Percentiles rank a stretch among this genome's conserved stretches.
phyloP scores from a whole-genome alignment of 495 filamentous ascomycete genomes.

The Penicillium angulare region DNA sequence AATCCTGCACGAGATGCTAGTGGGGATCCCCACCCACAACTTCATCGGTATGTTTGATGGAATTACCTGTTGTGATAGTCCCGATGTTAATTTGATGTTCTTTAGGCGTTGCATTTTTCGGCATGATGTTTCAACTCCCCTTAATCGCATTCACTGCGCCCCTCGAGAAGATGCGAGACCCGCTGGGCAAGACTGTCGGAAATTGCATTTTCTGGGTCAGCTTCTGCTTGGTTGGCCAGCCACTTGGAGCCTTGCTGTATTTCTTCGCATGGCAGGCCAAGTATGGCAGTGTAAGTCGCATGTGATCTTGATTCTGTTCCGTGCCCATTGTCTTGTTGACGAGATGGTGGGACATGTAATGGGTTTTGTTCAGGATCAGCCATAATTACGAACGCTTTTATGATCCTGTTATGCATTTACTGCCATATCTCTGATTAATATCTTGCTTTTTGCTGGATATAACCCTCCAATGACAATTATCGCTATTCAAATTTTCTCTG shows the following conservation, averaged over 20 bases:
- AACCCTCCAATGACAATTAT: neutral
- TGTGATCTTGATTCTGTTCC: constrained; percentile 5
- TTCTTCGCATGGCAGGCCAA: constrained; percentile 99
- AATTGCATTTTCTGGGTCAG: constrained; percentile 95
- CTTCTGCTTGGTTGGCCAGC: constrained; percentile 93
- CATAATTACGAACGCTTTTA: too few species aligned
- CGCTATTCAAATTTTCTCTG: neutral
- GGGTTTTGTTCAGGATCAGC: too few species aligned
- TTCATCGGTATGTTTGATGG: constrained; percentile 82
- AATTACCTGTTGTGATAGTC: too few species aligned
- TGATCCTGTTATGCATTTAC: too few species aligned
- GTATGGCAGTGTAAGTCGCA: constrained; percentile 71
- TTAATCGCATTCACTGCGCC: constrained; percentile 77
- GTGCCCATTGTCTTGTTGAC: neutral
- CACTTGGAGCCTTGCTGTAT: constrained; percentile 83
- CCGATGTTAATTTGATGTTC: constrained; percentile 8
- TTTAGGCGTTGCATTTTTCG: constrained; percentile 81
- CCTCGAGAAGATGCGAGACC: constrained; percentile 73
- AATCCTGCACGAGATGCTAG: constrained; percentile 85
- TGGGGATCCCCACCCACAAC: constrained; percentile 95
- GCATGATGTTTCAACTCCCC: constrained; percentile 91
- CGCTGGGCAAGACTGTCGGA: constrained; percentile 71
- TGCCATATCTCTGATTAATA: too few species aligned
- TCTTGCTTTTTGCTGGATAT: too few species aligned
- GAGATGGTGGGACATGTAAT: too few species aligned